These are phyloP conservation scores for Sugiyamaella sp. DNA, from an alignment of 1,139 yeast species.

Conservation along the genomic window DNA sequence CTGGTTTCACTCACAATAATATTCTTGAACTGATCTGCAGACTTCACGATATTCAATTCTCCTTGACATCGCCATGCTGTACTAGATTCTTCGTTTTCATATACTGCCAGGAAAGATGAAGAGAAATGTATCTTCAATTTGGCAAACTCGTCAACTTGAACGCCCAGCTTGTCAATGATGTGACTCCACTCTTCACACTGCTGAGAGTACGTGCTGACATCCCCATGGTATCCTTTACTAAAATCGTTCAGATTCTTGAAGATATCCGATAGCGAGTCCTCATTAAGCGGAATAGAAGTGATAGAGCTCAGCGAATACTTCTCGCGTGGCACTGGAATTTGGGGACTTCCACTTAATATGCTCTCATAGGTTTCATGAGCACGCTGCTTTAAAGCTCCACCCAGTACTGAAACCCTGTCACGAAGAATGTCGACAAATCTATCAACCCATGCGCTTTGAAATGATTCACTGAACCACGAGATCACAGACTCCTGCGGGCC, in stretches of 20 bases:
- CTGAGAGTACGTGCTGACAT: slow-evolving; percentile 17
- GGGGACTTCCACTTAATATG: not conserved
- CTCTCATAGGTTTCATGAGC: not conserved
- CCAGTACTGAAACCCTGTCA: slow-evolving; percentile 1
- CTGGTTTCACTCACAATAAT: slow-evolving; percentile 7
- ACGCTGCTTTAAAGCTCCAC: not conserved
- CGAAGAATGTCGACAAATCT: slow-evolving; percentile 26
- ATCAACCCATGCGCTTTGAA: slow-evolving; percentile 30
- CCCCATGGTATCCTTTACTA: slow-evolving; percentile 26
- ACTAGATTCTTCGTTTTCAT: slow-evolving; percentile 25
- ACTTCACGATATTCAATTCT: slow-evolving; percentile 15
- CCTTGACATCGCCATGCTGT: slow-evolving; percentile 25
- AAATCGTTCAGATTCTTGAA: slow-evolving; percentile 23
- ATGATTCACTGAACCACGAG: slow-evolving; percentile 26
- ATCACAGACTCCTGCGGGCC: slow-evolving; percentile 19
- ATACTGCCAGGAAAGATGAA: slow-evolving; percentile 10
- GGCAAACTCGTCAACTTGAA: slow-evolving; percentile 22
- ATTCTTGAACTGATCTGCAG: slow-evolving; percentile 16
- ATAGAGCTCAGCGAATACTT: not conserved
- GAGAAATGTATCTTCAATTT: slow-evolving; percentile 22
- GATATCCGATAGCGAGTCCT: slow-evolving; percentile 21
- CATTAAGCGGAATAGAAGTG: slow-evolving; percentile 14
- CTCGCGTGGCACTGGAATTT: not conserved
- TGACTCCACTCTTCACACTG: slow-evolving; percentile 26
- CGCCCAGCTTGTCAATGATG: slow-evolving; percentile 17